These are phyloP conservation scores for Penicillium riverlandense DNA, from an alignment of 495 filamentous ascomycete genomes.

Conservation along the genomic window DNA sequence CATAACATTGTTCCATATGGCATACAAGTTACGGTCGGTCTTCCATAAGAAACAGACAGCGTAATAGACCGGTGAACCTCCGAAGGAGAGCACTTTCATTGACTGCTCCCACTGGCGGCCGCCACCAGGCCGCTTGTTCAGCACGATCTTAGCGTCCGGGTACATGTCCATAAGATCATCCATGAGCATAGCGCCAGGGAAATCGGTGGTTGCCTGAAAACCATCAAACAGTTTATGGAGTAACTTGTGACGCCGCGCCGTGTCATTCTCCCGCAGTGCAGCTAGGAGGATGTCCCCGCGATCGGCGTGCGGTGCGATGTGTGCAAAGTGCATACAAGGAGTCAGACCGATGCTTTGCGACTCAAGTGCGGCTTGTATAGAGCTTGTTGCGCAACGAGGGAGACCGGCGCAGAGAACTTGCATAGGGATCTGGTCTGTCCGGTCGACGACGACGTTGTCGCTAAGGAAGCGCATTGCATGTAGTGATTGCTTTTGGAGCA, in stretches of 20 bases:
- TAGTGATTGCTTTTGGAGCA: too few species aligned
- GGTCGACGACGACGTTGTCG: neutral
- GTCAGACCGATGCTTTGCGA: constrained; percentile 3
- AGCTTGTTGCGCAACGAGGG: constrained; percentile 15
- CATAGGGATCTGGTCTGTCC: neutral
- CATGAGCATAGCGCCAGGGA: constrained; percentile 14
- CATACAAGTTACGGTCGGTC: constrained; percentile 4
- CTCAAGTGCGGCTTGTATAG: constrained; percentile 19
- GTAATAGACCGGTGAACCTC: neutral
- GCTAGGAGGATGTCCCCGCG: constrained; percentile 2
- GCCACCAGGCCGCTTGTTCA: constrained; percentile 16
- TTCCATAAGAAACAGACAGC: constrained; percentile 3
- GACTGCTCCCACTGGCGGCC: constrained; percentile 6
- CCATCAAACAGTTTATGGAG: constrained; percentile 16
- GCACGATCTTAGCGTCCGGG: constrained; percentile 20
- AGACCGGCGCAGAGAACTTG: constrained; percentile 17
- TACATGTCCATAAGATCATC: constrained; percentile 31
- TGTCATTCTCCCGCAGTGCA: constrained; percentile 10
- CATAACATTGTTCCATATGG: neutral
- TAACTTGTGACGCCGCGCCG: constrained; percentile 11
- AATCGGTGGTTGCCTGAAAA: constrained; percentile 12
- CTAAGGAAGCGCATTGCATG: neutral
- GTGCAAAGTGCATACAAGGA: constrained; percentile 18
- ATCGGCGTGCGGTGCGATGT: constrained; percentile 7
- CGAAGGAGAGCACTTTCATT: neutral